phyloP scores from a whole-genome alignment of 2,329 filamentous ascomycete genomes.

The Diaporthe amygdali region DNA sequence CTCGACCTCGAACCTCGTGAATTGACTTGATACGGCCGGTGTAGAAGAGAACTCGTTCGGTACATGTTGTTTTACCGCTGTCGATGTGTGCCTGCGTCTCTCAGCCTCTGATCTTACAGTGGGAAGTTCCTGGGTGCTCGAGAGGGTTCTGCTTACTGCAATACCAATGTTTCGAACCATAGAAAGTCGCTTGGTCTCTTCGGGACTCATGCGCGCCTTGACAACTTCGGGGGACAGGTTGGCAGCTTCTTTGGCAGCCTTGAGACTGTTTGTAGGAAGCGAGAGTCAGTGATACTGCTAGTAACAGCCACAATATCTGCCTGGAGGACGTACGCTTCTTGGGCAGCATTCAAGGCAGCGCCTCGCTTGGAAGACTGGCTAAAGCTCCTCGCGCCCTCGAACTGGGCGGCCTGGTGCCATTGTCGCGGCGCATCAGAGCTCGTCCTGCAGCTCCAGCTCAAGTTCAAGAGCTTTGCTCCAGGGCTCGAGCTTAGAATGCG shows the following conservation, averaged over 20 bases:
- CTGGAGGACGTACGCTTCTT: conserved; percentile 39
- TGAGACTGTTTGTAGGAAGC: conserved; percentile 41
- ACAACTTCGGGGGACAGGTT: conserved; percentile 64
- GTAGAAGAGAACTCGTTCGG: conserved; percentile 97
- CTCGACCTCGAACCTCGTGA: conserved; percentile 94
- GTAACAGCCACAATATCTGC: no score
- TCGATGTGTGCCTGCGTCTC: conserved; percentile 85
- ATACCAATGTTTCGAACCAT: conserved; percentile 97
- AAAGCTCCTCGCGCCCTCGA: conserved; percentile 44
- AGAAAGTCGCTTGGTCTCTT: conserved; percentile 78
- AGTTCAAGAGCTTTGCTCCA: conserved; percentile 38
- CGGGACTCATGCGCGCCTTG: conserved; percentile 79
- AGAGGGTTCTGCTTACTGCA: conserved; percentile 64
- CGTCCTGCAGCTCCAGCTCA: conserved; percentile 35
- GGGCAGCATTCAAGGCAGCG: conserved; percentile 39
- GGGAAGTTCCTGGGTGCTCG: accelerated
- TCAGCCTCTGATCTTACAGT: conserved; percentile 15
- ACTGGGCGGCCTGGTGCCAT: conserved; percentile 36
- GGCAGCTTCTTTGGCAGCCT: conserved; percentile 59
- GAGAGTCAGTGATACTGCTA: not conserved
- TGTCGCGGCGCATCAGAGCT: conserved; percentile 35
- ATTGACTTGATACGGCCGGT: conserved; percentile 96
- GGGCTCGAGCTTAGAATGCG: conserved; percentile 39
- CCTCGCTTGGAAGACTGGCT: conserved; percentile 41
- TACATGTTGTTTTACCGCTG: conserved; percentile 96